phyloP scores from a whole-genome alignment of 2,329 filamentous ascomycete species.

The Hypoxylon sp. region DNA sequence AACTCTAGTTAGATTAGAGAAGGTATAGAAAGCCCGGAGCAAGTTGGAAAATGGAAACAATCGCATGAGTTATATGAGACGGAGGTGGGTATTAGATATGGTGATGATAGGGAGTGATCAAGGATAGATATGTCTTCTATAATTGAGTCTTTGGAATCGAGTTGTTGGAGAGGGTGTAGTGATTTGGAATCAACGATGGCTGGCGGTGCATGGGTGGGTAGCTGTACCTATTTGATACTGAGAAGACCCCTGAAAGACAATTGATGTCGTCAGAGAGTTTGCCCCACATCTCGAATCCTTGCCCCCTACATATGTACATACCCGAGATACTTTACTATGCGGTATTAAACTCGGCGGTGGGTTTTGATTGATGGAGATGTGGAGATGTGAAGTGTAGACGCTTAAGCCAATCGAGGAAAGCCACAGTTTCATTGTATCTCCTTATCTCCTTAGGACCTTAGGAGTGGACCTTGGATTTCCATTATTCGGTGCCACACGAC shows the following conservation, averaged over 20 bases:
- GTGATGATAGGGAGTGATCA: not conserved
- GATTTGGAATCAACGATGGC: slow-evolving; percentile 41
- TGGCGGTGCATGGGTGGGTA: slow-evolving; percentile 6
- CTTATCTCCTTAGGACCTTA: too few species aligned
- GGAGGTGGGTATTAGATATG: not conserved
- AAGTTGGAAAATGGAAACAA: slow-evolving; percentile 62
- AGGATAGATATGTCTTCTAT: not conserved
- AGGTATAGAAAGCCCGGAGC: slow-evolving; percentile 58
- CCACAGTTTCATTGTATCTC: slow-evolving; percentile 37
- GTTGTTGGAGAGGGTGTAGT: slow-evolving; percentile 12
- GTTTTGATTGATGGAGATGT: slow-evolving; percentile 1
- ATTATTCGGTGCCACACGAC: slow-evolving; percentile 34
- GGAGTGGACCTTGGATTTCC: slow-evolving; percentile 23
- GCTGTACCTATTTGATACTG: not conserved
- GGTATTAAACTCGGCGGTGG: too few species aligned
- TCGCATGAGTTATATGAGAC: slow-evolving; percentile 62
- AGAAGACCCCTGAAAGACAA: slow-evolving; percentile 12
- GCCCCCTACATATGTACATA: slow-evolving; percentile 17
- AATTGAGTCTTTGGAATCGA: slow-evolving; percentile 20
- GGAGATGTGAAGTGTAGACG: slow-evolving; percentile 15
- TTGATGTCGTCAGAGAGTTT: slow-evolving; percentile 35
- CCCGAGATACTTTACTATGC: slow-evolving; percentile 1
- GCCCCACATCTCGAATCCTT: slow-evolving; percentile 18
- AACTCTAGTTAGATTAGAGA: slow-evolving; percentile 59
- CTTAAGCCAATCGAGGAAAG: slow-evolving; percentile 26